Evolutionary conservation across 1,284 basidiomycete genomes (phyloP).

Genomic region (Rhizoctonia solani): DNA sequence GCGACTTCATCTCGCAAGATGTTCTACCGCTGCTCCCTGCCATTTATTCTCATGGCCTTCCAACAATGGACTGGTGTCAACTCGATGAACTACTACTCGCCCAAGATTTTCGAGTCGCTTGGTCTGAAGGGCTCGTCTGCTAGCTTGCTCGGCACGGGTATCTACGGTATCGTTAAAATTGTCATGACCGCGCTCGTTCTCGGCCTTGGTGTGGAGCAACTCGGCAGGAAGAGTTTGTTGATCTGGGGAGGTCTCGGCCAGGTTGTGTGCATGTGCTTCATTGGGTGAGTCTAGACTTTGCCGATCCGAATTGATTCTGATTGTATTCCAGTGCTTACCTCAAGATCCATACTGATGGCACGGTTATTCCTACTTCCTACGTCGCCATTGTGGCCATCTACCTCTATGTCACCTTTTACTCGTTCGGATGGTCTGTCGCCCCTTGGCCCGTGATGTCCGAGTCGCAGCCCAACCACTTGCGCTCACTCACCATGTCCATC

Average conservation of each 20-base stretch:
- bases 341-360: conserved; percentile 34
- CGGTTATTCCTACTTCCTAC: conserved; percentile 34
- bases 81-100: conserved; percentile 41
- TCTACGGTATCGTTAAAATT: conserved; percentile 40
- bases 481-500: conserved; percentile 43
- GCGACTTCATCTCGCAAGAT: conserved; percentile 36
- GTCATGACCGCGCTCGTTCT: conserved; percentile 39
- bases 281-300: background rate
- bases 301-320: background rate
- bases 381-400: conserved; percentile 39
- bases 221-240: conserved; percentile 38
- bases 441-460: conserved; percentile 42
- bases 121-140: conserved; percentile 41
- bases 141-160: conserved; percentile 40
- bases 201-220: conserved; percentile 39
- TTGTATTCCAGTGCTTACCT: conserved; percentile 37
- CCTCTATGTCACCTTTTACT: conserved; percentile 39
- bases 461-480: conserved; percentile 44
- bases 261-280: conserved; percentile 35
- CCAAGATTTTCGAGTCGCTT: conserved; percentile 41
- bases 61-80: conserved; percentile 42
- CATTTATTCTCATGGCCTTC: conserved; percentile 41
- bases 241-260: conserved; percentile 40
- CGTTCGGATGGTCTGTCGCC: conserved; percentile 38
- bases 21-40: conserved; percentile 42